These are phyloP conservation scores for Thalassiosira oceanica DNA, from an alignment of 352 stramenopile species.

Conservation along the genomic window DNA sequence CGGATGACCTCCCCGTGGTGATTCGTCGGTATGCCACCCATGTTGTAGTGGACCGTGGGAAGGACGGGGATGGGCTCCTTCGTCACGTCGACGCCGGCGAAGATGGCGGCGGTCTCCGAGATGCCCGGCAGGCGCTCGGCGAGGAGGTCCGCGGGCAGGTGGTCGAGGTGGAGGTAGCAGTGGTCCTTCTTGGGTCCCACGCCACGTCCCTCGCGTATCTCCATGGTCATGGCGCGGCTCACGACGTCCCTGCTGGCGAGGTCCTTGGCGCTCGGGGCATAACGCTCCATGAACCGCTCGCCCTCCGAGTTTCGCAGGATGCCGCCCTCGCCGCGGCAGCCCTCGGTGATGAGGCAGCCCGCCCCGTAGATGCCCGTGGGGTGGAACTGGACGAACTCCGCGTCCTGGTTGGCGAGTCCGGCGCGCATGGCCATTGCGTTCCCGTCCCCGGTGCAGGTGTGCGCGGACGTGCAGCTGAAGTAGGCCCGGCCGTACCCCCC, in stretches of 20 bases:
- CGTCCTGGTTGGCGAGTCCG: conserved; percentile 91
- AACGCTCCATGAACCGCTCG: conserved; percentile 93
- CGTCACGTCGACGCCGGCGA: conserved; percentile 95
- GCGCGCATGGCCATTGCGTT: conserved; percentile 94
- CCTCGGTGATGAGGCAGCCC: conserved; percentile 96
- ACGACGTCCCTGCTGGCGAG: conserved; percentile 94
- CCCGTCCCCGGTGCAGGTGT: conserved; percentile 96
- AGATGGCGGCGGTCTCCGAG: conserved; percentile 94
- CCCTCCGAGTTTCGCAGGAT: conserved; percentile 93
- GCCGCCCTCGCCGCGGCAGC: conserved; percentile 92
- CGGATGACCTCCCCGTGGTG: conserved; percentile 90
- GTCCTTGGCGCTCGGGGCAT: conserved; percentile 94
- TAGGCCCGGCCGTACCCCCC: conserved; percentile 94
- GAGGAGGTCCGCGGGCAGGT: conserved; percentile 91
- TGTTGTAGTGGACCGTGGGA: conserved; percentile 98
- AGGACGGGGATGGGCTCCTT: conserved; percentile 97
- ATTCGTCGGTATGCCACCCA: conserved; percentile 96
- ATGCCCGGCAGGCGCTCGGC: conserved; percentile 94
- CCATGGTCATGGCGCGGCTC: conserved; percentile 94
- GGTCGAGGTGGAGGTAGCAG: conserved; percentile 95
- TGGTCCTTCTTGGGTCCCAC: conserved; percentile 93
- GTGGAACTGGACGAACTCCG: conserved; percentile 98
- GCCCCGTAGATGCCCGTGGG: conserved; percentile 96
- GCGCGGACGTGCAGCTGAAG: conserved; percentile 94
- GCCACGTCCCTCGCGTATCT: conserved; percentile 93